Evolutionary conservation across 148 eudicot genomes (phyloP), one percentile per base, ranked within the genome.

Genomic region (Camellia lanceoleosa): DNA sequence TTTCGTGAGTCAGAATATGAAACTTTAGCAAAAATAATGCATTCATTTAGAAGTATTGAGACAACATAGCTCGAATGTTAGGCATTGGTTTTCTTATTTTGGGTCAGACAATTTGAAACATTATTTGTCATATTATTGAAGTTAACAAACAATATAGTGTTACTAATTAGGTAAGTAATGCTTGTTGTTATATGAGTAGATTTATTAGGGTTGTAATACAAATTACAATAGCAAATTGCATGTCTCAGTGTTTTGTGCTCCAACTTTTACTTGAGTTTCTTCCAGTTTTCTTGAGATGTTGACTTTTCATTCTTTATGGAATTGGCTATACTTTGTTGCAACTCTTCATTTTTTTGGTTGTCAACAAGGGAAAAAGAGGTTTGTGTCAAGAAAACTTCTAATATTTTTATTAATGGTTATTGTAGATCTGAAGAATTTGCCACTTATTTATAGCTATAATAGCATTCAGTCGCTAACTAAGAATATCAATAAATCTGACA

Each of bases 391-490:
- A 16, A 71, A 18, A 19, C 55, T 62, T 79, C 64, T 87, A 15
- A 82, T 68, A 59, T 73, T 41, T 63, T 14, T 49, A 42, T 74
- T 4, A 30, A 62, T 76, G 65, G n/a, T 59, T 83, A 77, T 52
- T 83, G 75, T 65, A 96, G 99, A 84, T 91, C 59, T 84, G 71
- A 89, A 89, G 89, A 82, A 91, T 83, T 75, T 93, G 89, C 99
- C 98, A 69, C 85, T 84, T 49, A 88, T 96, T 75, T 89, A 92
- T 81, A 89, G 99, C 84, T 96, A 92, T 77, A 84, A 76, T 69
- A 91, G 88, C 80, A 82, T 96, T 79, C 97, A 87, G 80, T 86
- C 92, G 41, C 85, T 96, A 46, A 73, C 87, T 69, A 87, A 87
- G 85, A 75, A 85, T 58, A 82, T 91, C 71, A 87, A 77, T 23